Conservation (phyloP, 2,329 filamentous ascomycete species). For the Fonsecaea pedrosoi region DNA sequence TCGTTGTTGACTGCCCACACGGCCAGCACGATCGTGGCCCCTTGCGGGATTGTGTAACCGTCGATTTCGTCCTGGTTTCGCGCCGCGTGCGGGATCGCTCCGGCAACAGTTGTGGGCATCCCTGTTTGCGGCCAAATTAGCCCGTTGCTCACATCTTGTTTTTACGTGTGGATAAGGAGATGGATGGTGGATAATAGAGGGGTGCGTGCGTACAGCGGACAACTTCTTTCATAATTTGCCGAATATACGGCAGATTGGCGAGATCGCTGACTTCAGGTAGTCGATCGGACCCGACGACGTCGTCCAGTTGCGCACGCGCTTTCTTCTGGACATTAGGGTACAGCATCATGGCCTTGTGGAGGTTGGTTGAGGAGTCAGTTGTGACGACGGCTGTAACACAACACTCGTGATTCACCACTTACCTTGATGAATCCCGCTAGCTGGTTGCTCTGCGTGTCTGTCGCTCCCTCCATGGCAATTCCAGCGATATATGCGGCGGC, state of each 20-base stretch:
- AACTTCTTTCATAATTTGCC: constrained; percentile 62
- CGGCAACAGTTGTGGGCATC: constrained; percentile 49
- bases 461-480: constrained; percentile 50
- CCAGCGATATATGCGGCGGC: constrained; percentile 44
- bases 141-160: neutral
- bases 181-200: neutral
- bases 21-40: constrained; percentile 37
- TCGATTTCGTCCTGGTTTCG: constrained; percentile 35
- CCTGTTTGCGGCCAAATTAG: neutral
- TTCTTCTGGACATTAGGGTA: constrained; percentile 55
- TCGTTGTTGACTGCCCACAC: constrained; percentile 43
- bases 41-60: constrained; percentile 37
- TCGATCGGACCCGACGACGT: constrained; percentile 52
- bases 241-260: constrained; percentile 59
- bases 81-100: constrained; percentile 36
- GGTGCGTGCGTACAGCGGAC: constrained; percentile 52
- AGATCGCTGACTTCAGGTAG: constrained; percentile 58
- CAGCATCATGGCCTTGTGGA: constrained; percentile 54
- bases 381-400: neutral
- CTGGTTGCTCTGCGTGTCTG: constrained; percentile 58
- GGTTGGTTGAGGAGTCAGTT: neutral
- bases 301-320: constrained; percentile 58
- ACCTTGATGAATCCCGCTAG: constrained; percentile 54
- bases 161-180: neutral
- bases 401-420: neutral